Evolutionary conservation across 371 early-diverging fungal species (phyloP).

Genomic region (Funneliformis caledonium): DNA sequence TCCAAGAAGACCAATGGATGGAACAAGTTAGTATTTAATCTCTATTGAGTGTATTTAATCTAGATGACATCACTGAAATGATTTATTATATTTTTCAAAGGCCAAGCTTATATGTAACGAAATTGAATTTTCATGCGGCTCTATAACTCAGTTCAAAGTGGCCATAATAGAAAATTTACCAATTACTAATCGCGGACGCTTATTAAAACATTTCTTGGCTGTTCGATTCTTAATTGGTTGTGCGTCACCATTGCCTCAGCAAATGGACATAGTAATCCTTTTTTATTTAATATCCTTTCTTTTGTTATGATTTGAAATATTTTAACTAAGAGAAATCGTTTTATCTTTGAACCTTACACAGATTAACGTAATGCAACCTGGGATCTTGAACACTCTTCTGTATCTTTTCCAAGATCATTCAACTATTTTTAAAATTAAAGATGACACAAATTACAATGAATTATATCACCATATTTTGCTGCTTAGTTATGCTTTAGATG

Average conservation of each 20-base stretch:
- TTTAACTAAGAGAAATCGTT: background rate
- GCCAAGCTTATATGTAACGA: slow-evolving; percentile 34
- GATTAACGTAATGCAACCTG: background rate
- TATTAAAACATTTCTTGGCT: slow-evolving; percentile 8
- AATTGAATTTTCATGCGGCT: slow-evolving; percentile 8
- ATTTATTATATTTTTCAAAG: background rate
- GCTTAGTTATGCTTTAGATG: slow-evolving; percentile 15
- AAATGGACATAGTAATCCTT: background rate
- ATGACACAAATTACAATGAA: slow-evolving; percentile 25
- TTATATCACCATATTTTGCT: slow-evolving; percentile 14
- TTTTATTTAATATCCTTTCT: background rate
- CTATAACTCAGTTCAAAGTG: background rate
- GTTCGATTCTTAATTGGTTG: background rate
- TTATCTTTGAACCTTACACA: background rate
- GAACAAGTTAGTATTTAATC: slow-evolving; percentile 20
- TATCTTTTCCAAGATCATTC: background rate
- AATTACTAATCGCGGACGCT: slow-evolving; percentile 8
- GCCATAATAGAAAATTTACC: slow-evolving; percentile 22
- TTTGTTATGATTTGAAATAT: background rate
- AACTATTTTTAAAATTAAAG: slow-evolving; percentile 2
- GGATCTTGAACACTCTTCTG: background rate
- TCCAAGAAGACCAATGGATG: slow-evolving; percentile 21
- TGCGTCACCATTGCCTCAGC: background rate
- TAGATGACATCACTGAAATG: too few relatives aligned
- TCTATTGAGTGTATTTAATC: background rate